Evolutionary conservation across 2,329 filamentous ascomycete species (phyloP), one percentile per base, ranked within the genome.

Genomic region (Mycosphaerella sp.): DNA sequence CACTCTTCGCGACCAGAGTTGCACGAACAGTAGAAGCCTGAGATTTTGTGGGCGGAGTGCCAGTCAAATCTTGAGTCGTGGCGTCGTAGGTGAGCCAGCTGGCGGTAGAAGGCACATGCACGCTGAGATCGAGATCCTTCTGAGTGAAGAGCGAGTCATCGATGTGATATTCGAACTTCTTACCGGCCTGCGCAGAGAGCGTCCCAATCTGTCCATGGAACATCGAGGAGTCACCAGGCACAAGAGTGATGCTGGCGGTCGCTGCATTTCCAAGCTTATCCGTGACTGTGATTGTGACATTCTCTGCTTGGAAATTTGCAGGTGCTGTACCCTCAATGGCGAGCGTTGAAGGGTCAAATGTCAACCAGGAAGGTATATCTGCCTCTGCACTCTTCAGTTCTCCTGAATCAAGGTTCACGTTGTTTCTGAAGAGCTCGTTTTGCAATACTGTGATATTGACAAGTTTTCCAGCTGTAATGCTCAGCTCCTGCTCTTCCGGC

Each of bases 341-440:
- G 66, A 89, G 79, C 0, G 82, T 83, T 7, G 72, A 62, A 2
- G 77, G 72, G 63, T 93, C 77, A 50, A 93, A 80, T 0, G 73
- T 72, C 26, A 95, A 69, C 90, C 90, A 95, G 2, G 73, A 65
- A 0, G 89, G 88, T 10, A 83, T 67, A 26, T 78, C 71, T 1
- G 76, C 74, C 5, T 55, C 32, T 6, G 82, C 75, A 0, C 76
- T 74, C 11, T 67, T 63, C 32, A 91, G 62, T 31, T 83, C 77
- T 0, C 72, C 71, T 3, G 74, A 67, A 3, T 69, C 68, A 2
- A 83, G 71, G 1, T 73, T 66, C 6, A 62, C 52, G n/a, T 67
- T 68, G 55, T 75, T 70, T 5, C 71, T 59, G 21, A 64, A 67
- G 4, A 75, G 56, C 43, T 67, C 64, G 23, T 57, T 60, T 38